phyloP scores from a whole-genome alignment of 148 eudicot genomes.

The Chenopodium quinoa region DNA sequence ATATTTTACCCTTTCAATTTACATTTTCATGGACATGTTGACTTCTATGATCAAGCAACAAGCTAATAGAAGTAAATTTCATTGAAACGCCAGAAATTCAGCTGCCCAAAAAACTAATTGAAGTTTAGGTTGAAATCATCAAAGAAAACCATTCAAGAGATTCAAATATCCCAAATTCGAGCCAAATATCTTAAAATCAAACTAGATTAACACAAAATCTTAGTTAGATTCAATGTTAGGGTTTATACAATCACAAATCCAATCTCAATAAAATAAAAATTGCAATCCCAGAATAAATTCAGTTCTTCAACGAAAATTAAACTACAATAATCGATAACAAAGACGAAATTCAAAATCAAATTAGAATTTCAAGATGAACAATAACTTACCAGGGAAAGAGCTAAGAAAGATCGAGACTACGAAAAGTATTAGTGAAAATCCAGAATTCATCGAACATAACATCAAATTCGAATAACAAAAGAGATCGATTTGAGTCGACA shows the following conservation, averaged over 20 bases:
- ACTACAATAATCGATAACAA: no score
- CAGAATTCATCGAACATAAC: conserved; percentile 26
- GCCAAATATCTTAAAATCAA: not conserved
- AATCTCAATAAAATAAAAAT: not conserved
- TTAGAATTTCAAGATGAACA: not conserved
- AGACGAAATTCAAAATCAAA: not conserved
- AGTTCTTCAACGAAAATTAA: no score
- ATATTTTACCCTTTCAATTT: not conserved
- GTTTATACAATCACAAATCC: not conserved
- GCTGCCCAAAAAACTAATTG: not conserved
- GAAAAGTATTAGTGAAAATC: conserved; percentile 22
- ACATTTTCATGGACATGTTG: no score
- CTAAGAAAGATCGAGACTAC: conserved; percentile 31
- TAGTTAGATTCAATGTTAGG: not conserved
- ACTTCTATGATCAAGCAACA: no score
- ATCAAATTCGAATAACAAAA: conserved; percentile 9
- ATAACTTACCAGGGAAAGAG: conserved; percentile 42
- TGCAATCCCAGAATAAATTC: not conserved
- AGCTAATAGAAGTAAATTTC: no score
- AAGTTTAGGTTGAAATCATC: not conserved
- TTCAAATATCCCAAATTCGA: not conserved
- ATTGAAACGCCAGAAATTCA: not conserved
- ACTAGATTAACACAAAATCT: not conserved
- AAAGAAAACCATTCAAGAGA: not conserved
- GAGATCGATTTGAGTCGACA: not conserved